These are phyloP conservation scores for Irpex lacteus DNA, from an alignment of 1,284 basidiomycete genomes.

Conservation along the genomic window DNA sequence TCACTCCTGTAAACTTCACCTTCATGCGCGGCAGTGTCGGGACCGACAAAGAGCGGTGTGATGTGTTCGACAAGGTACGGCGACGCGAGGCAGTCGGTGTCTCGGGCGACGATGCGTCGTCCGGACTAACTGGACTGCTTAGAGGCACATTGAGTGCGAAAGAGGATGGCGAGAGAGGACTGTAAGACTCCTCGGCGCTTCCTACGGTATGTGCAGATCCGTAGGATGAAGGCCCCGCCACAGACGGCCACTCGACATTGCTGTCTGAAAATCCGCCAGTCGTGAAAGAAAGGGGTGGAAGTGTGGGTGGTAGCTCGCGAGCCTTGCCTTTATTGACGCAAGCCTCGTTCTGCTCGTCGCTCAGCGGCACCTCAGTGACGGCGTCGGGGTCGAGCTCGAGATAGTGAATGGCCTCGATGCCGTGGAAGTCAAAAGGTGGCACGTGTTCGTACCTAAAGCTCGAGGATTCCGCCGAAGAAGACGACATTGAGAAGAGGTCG, in stretches of 20 bases:
- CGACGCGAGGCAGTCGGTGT: constrained; percentile 38
- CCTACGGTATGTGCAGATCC: constrained; percentile 32
- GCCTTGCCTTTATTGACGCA: constrained; percentile 46
- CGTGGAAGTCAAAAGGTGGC: neutral
- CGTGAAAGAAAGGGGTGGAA: constrained; percentile 62
- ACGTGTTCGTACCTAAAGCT: constrained; percentile 7
- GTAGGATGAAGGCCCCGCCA: constrained; percentile 57
- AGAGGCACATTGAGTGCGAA: constrained; percentile 17
- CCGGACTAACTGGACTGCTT: constrained; percentile 17
- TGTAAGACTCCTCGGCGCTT: constrained; percentile 18
- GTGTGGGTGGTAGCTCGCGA: constrained; percentile 54
- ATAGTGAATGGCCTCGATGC: constrained; percentile 1
- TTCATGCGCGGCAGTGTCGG: constrained; percentile 46
- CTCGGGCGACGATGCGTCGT: constrained; percentile 10
- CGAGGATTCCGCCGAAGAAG: constrained; percentile 21
- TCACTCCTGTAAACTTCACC: constrained; percentile 35
- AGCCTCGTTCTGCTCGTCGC: constrained; percentile 5
- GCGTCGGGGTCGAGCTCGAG: neutral
- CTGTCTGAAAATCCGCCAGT: constrained; percentile 47
- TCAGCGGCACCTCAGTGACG: constrained; percentile 5
- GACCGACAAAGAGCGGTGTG: constrained; percentile 40
- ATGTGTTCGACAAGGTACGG: constrained; percentile 57
- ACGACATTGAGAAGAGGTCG: constrained; percentile 38
- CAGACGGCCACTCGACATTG: constrained; percentile 39
- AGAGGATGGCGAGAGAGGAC: constrained; percentile 15